Evolutionary conservation across 306 rosid genomes (phyloP).

Genomic region (Prosopis cineraria): DNA sequence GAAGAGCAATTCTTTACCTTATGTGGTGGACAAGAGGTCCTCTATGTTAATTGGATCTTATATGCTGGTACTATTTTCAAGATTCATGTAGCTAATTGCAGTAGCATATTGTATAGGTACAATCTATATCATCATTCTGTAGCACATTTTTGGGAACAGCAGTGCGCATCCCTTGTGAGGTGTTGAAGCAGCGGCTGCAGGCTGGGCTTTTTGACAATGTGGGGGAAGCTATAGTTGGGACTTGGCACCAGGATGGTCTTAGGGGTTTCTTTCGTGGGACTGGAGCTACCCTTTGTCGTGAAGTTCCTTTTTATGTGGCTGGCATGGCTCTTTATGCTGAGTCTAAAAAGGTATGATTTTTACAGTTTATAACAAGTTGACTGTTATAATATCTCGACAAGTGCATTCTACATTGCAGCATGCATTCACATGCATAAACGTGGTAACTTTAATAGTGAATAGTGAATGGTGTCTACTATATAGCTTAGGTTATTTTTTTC

Average conservation of each 20-base stretch:
- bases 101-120: conserved; percentile 64
- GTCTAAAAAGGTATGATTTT: conserved; percentile 77
- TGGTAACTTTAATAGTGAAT: background rate
- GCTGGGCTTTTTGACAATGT: conserved; percentile 92
- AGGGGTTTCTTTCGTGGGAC: conserved; percentile 99
- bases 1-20: background rate
- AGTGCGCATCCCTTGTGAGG: conserved; percentile 96
- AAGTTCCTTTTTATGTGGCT: conserved; percentile 98
- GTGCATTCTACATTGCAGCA: background rate
- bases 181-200: conserved; percentile 93
- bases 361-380: background rate
- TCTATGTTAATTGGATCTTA: conserved; percentile 2
- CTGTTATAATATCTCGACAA: conserved; percentile 1
- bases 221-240: conserved; percentile 83
- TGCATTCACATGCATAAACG: conserved; percentile 3
- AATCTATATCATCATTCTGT: conserved; percentile 90
- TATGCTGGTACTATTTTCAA: conserved; percentile 11
- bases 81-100: conserved; percentile 19
- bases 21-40: conserved; percentile 11
- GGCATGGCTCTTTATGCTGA: conserved; percentile 99
- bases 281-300: conserved; percentile 97
- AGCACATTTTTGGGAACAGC: conserved; percentile 99
- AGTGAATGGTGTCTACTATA: background rate
- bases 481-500: background rate
- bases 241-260: conserved; percentile 94